Conservation (phyloP, 2,329 filamentous ascomycete genomes). For the Ilyonectria robusta region DNA sequence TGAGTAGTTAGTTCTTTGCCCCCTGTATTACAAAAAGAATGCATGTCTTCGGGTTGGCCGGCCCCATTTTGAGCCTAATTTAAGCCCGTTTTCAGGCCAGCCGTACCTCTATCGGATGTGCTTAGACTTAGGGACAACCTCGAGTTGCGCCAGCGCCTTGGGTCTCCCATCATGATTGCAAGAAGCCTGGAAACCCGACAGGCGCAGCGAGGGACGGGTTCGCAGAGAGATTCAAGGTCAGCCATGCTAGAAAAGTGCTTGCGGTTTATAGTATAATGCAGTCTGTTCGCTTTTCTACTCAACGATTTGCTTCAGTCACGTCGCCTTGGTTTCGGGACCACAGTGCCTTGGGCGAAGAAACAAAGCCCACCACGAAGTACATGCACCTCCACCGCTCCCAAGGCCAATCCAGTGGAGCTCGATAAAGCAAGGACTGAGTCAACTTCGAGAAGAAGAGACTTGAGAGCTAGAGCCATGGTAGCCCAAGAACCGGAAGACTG, state of each 20-base stretch:
- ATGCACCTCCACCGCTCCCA: constrained; percentile 1
- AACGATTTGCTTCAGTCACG: constrained; percentile 2
- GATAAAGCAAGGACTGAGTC: constrained; percentile 1
- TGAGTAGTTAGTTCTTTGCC: too few species aligned
- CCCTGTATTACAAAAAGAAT: too few species aligned
- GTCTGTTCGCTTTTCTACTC: not conserved
- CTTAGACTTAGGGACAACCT: too few species aligned
- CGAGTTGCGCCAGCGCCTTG: not conserved
- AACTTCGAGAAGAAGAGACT: constrained; percentile 1
- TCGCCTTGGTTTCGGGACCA: not conserved
- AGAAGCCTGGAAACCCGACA: not conserved
- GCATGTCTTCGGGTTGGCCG: too few species aligned
- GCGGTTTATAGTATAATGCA: not conserved
- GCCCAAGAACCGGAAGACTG: not conserved
- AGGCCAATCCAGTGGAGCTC: constrained; percentile 6
- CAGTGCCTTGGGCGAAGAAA: not conserved
- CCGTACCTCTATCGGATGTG: too few species aligned
- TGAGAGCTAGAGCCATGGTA: not conserved
- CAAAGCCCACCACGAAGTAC: constrained; percentile 4
- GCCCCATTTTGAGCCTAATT: too few species aligned
- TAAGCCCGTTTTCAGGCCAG: too few species aligned
- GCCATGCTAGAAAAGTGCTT: not conserved
- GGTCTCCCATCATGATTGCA: not conserved
- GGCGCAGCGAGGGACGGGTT: not conserved
- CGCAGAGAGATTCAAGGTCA: not conserved